These are phyloP conservation scores for Bathelium albidoporum DNA, from an alignment of 495 filamentous ascomycete genomes.

Conservation along the genomic window DNA sequence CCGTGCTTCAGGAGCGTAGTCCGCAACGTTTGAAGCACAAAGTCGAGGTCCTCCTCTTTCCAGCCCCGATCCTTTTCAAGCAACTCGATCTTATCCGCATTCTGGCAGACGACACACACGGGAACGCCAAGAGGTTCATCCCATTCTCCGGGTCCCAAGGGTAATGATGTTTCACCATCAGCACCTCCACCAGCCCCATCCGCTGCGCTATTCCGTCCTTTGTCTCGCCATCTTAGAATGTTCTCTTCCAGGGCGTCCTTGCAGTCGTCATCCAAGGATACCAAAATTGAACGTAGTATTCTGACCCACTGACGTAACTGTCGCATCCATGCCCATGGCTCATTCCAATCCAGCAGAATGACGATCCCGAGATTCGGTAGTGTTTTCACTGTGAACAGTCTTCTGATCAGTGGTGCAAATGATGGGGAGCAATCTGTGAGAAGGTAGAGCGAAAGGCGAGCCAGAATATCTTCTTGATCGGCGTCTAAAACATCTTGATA, in stretches of 20 bases:
- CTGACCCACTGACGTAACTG: slow-evolving; percentile 82
- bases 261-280: slow-evolving; percentile 62
- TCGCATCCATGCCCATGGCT: slow-evolving; percentile 86
- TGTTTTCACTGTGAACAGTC: slow-evolving; percentile 74
- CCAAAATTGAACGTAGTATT: slow-evolving; percentile 62
- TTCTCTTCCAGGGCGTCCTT: slow-evolving; percentile 77
- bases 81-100: slow-evolving; percentile 66
- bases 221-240: slow-evolving; percentile 53
- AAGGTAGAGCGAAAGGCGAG: slow-evolving; percentile 82
- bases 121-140: slow-evolving; percentile 83
- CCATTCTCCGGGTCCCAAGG: slow-evolving; percentile 85
- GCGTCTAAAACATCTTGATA: slow-evolving; percentile 92
- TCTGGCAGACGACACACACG: slow-evolving; percentile 86
- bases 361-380: slow-evolving; percentile 82
- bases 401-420: slow-evolving; percentile 74
- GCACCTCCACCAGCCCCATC: slow-evolving; percentile 28
- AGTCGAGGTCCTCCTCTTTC: slow-evolving; percentile 14
- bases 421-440: slow-evolving; percentile 71
- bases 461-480: slow-evolving; percentile 91
- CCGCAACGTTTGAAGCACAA: slow-evolving; percentile 8
- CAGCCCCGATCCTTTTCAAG: slow-evolving; percentile 36
- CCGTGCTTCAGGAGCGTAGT: slow-evolving; percentile 12
- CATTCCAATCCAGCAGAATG: slow-evolving; percentile 82
- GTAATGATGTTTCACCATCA: slow-evolving; percentile 57
- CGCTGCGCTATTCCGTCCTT: slow-evolving; percentile 33